These are phyloP conservation scores for Cinnamomum chago DNA, from an alignment of 164 flowering plant species.

Conservation along the genomic window DNA sequence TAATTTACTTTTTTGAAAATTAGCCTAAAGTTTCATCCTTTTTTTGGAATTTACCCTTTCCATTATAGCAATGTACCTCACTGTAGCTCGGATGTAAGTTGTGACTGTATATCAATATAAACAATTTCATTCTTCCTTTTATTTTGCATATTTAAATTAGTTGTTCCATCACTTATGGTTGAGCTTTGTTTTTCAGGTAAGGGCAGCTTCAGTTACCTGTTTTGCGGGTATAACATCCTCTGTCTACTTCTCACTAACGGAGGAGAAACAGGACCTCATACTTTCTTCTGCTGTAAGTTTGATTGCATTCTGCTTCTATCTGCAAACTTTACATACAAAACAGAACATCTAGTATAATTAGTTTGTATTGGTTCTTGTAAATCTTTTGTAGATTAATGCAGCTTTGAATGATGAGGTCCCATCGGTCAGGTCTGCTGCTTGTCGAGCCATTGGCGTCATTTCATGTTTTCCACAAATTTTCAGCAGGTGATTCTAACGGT, in stretches of 20 bases:
- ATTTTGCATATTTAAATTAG: background rate
- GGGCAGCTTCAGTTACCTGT: conserved; percentile 86
- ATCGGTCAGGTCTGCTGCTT: conserved; percentile 88
- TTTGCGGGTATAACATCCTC: conserved; percentile 91
- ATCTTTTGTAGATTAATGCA: conserved; percentile 43
- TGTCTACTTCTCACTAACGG: conserved; percentile 57
- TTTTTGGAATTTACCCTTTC: no score
- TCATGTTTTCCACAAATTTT: conserved; percentile 67
- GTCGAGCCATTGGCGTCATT: conserved; percentile 92
- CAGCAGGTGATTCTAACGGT: conserved; percentile 42
- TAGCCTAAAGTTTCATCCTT: no score
- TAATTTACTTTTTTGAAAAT: no score
- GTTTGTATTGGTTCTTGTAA: background rate
- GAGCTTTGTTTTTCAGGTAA: conserved; percentile 47
- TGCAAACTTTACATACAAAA: background rate
- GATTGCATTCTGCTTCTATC: background rate
- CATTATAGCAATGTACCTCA: no score
- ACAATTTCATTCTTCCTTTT: no score
- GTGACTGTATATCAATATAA: no score
- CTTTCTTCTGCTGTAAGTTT: conserved; percentile 58
- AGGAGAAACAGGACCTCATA: conserved; percentile 58
- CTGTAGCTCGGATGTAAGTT: no score
- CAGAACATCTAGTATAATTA: background rate
- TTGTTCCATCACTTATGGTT: background rate
- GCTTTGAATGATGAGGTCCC: conserved; percentile 65